A percentile compares a stretch with the other conserved stretches of the same genome.
Conservation (phyloP, 2,329 filamentous ascomycete genomes). For the Beauveria brongniartii region DNA sequence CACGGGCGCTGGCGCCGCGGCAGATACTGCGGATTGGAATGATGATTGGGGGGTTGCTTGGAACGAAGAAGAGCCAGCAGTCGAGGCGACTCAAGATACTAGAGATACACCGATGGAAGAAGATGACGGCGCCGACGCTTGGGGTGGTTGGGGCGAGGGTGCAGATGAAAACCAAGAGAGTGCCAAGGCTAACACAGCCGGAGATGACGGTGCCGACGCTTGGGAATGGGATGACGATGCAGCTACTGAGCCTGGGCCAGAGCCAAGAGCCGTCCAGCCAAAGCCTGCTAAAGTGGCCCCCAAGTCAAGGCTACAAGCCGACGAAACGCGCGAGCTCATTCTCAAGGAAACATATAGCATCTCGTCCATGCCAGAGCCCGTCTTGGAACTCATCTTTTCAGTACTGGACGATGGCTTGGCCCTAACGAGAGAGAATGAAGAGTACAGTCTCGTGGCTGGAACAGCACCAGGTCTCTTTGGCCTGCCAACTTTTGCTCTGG, state of each 20-base stretch:
- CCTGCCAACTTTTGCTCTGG: slow-evolving; percentile 63
- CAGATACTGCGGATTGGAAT: slow-evolving; percentile 57
- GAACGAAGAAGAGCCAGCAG: slow-evolving; percentile 56
- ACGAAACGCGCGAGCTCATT: slow-evolving; percentile 56
- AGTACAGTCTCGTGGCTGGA: slow-evolving; percentile 52
- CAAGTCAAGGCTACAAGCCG: slow-evolving; percentile 16
- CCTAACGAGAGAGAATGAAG: slow-evolving; percentile 45
- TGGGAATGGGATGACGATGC: slow-evolving; percentile 77
- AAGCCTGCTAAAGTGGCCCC: slow-evolving; percentile 5
- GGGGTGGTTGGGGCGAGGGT: slow-evolving; percentile 73
- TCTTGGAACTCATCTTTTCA: slow-evolving; percentile 57
- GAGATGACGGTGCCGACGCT: slow-evolving; percentile 52
- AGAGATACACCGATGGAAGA: slow-evolving; percentile 17
- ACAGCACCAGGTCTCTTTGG: slow-evolving; percentile 63
- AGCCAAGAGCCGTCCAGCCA: background rate
- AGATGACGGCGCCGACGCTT: slow-evolving; percentile 55
- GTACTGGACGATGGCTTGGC: slow-evolving; percentile 54
- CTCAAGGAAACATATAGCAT: slow-evolving; percentile 82
- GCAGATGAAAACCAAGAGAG: slow-evolving; percentile 19
- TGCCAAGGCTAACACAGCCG: slow-evolving; percentile 16
- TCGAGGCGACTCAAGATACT: slow-evolving; percentile 15
- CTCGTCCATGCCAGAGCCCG: slow-evolving; percentile 75
- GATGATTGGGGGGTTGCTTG: slow-evolving; percentile 74
- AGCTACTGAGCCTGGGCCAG: slow-evolving; percentile 17
- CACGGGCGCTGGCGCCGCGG: slow-evolving; percentile 37